Evolutionary conservation across 305 asterid species (phyloP).

Genomic region (Galium porrigens): DNA sequence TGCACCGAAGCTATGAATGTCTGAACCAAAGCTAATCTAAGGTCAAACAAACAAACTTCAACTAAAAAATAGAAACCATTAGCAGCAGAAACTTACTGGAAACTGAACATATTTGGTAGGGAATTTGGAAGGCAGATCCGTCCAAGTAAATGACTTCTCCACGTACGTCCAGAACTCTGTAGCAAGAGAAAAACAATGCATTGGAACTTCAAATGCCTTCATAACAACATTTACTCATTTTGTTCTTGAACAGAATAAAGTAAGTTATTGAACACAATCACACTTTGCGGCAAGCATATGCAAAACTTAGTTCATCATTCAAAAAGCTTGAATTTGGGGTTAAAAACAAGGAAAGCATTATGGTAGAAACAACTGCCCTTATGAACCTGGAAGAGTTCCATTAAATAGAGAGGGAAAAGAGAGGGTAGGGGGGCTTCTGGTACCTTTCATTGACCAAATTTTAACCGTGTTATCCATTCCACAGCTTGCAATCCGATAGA

Average conservation of each 20-base stretch:
- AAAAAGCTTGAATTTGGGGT: neutral
- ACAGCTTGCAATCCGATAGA: conserved; percentile 82
- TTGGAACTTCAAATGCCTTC: neutral
- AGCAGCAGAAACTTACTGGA: conserved; percentile 48
- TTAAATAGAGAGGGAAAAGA: neutral
- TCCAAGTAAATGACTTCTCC: conserved; percentile 94
- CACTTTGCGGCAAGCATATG: neutral
- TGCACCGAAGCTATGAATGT: conserved; percentile 77
- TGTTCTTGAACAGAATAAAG: neutral
- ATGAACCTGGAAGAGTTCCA: neutral
- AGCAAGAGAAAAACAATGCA: conserved; percentile 11
- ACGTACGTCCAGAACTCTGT: conserved; percentile 95
- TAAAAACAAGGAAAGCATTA: neutral
- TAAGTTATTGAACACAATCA: neutral
- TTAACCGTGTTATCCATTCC: conserved; percentile 97
- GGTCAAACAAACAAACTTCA: neutral
- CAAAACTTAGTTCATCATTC: neutral
- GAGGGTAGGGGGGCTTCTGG: neutral
- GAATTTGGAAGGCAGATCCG: conserved; percentile 86
- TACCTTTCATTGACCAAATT: conserved; percentile 97
- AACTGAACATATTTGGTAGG: conserved; percentile 93
- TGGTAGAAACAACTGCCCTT: neutral
- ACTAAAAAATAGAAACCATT: neutral
- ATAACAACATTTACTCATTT: neutral
- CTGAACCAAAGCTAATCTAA: conserved; percentile 26